phyloP scores from a whole-genome alignment of 305 asterid genomes.

The Fraxinus albicans region DNA sequence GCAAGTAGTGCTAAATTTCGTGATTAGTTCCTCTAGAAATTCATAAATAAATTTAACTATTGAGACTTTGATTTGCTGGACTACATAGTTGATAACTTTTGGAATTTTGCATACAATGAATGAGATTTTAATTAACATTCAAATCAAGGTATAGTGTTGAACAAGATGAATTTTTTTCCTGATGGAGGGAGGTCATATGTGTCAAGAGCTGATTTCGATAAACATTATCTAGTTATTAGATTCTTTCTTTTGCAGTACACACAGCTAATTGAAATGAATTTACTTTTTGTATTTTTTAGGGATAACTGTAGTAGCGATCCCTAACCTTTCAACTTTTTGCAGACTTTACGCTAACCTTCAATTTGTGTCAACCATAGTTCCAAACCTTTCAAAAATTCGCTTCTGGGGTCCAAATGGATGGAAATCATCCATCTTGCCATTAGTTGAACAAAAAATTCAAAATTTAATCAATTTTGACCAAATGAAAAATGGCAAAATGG shows the following conservation, averaged over 20 bases:
- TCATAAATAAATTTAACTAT: not conserved
- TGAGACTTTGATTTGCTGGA: not conserved
- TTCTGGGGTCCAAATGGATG: too few species aligned
- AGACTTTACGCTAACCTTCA: too few species aligned
- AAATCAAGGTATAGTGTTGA: not conserved
- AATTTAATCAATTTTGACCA: too few species aligned
- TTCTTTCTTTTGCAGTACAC: not conserved
- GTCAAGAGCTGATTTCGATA: not conserved
- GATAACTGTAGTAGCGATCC: too few species aligned
- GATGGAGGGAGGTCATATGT: not conserved
- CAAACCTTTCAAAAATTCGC: too few species aligned
- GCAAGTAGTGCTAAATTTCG: not conserved
- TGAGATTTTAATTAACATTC: not conserved
- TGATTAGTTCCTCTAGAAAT: not conserved
- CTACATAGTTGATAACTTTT: not conserved
- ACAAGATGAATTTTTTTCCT: not conserved
- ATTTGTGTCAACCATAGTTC: too few species aligned
- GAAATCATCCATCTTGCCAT: too few species aligned
- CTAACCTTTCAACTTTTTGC: too few species aligned
- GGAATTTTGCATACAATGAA: not conserved
- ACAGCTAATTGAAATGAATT: not conserved
- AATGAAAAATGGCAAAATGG: too few species aligned
- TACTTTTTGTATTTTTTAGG: not conserved
- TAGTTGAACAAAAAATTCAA: too few species aligned
- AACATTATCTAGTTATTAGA: not conserved